Percentiles rank a stretch among this genome's conserved stretches.
Evolutionary conservation across 441 rosid genomes (phyloP).

Genomic region (Gossypium laxum): DNA sequence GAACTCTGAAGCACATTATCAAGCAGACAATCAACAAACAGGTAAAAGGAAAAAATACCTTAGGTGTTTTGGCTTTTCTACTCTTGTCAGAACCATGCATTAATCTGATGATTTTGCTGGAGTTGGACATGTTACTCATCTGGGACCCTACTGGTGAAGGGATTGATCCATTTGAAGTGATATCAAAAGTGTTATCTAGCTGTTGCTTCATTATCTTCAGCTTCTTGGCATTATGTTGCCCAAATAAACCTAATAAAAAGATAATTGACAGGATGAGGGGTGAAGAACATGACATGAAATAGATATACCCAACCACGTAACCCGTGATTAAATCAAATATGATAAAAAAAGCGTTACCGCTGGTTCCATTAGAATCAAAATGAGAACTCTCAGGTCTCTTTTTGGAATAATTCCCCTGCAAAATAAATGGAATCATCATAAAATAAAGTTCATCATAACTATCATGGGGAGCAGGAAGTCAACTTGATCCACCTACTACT

Average conservation of each 20-base stretch:
- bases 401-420: slow-evolving; percentile 68
- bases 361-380: slow-evolving; percentile 68
- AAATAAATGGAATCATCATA: not conserved
- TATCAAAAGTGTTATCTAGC: slow-evolving; percentile 51
- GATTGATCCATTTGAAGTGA: slow-evolving; percentile 44
- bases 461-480: not conserved
- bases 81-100: slow-evolving; percentile 59
- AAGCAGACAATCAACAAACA: slow-evolving; percentile 8
- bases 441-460: slow-evolving; percentile 1
- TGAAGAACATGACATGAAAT: slow-evolving; percentile 4
- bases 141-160: slow-evolving; percentile 89
- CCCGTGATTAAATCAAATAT: not conserved
- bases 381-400: slow-evolving; percentile 64
- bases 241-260: slow-evolving; percentile 50
- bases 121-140: slow-evolving; percentile 88
- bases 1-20: slow-evolving; percentile 12
- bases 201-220: slow-evolving; percentile 64
- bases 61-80: slow-evolving; percentile 61
- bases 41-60: slow-evolving; percentile 41
- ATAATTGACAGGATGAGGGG: slow-evolving; percentile 17
- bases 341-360: slow-evolving; percentile 30
- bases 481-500: not conserved
- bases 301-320: not conserved
- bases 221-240: slow-evolving; percentile 62
- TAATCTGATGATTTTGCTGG: slow-evolving; percentile 59